Evolutionary conservation across 192 early-diverging fungal species (phyloP).

Genomic region (Coemansia reversa): DNA sequence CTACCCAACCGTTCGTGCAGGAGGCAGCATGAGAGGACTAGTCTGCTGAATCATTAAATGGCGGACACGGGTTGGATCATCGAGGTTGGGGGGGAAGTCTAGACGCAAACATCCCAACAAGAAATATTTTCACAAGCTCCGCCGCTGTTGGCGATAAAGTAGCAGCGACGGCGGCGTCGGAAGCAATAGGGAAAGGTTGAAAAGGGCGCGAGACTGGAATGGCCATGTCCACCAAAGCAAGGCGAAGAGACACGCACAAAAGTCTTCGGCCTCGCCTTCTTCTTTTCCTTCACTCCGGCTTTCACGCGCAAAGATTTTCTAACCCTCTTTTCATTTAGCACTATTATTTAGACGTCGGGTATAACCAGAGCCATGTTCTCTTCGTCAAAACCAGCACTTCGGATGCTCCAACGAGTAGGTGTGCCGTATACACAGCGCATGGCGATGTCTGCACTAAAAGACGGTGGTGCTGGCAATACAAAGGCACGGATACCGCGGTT

Average conservation of each 20-base stretch:
- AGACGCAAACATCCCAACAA: neutral
- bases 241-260: neutral
- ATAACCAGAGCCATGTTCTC: conserved; percentile 19
- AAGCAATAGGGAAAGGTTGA: neutral
- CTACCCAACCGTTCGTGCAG: neutral
- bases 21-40: neutral
- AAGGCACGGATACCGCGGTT: conserved; percentile 34
- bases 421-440: conserved; percentile 30
- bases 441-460: conserved; percentile 37
- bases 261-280: neutral
- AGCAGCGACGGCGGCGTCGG: neutral
- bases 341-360: neutral
- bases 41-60: neutral
- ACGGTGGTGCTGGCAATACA: conserved; percentile 6
- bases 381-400: conserved; percentile 15
- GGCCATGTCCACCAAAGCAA: neutral
- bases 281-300: neutral
- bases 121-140: conserved; percentile 11
- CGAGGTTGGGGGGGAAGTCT: conserved; percentile 4
- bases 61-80: conserved; percentile 1
- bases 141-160: neutral
- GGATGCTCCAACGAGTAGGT: conserved; percentile 23
- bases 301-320: neutral
- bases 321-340: neutral
- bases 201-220: neutral